Evolutionary conservation across 2,329 filamentous ascomycete genomes (phyloP), one percentile per base, ranked within the genome.

Genomic region (Neofusicoccum sp.): DNA sequence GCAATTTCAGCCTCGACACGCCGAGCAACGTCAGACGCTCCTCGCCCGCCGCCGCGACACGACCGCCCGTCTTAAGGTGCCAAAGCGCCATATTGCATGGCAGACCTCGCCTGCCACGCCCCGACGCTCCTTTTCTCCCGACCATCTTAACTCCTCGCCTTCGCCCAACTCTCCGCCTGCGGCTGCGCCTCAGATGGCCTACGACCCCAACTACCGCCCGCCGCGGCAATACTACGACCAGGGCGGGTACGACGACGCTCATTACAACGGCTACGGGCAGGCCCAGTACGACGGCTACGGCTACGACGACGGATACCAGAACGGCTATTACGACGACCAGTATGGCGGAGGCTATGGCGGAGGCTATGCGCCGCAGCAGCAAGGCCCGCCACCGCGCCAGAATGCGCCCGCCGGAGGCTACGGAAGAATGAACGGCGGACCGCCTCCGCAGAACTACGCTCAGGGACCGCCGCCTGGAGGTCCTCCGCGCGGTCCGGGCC

Each of bases 121-220:
- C 31, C 48, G 20, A 56, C 47, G 34, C 26, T 40, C 47, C 47
- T 45, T 40, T 36, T 36, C 30, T 20, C 41, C 41, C 16, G 9
- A 31, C n/a, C n/a, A n/a, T n/a, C n/a, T n/a, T n/a, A n/a, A 26
- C 16, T 14, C n/a, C 41, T 24, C 41, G 6, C 56, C 20, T 14
- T 9, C 38, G 43, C 31, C 38, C 14, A 28, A 56, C 38, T 41
- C 51, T 6, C 14, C 5, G 11, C 12, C 45, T 30, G 44, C 47
- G 30, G 28, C 31, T 16, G 30, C 44, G 26, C 40, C 26, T 66
- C 63, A 62, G 61, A 77, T 77, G 75, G 75, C 75, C 26, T 75
- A 77, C 66, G 73, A 76, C 64, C 71, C 71, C 56, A 64, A 68
- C 31, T 73, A 74, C 62, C 73, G 71, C 61, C 67, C 69, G 61